Conservation (phyloP, 805 yeast species). For the Torulaspora indica region DNA sequence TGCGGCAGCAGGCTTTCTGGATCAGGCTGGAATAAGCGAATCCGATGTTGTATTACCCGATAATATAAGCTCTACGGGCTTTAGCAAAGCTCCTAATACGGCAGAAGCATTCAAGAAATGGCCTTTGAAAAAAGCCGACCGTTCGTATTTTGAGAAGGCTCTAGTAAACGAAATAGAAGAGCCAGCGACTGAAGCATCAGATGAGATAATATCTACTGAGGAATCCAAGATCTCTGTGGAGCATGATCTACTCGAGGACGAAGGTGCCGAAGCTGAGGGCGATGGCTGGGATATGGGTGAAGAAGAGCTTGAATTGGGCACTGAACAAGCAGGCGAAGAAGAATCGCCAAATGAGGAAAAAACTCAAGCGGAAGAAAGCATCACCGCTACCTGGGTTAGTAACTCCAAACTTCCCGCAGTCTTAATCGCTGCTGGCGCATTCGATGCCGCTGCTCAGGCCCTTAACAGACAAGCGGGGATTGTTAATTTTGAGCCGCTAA, state of each 20-base stretch:
- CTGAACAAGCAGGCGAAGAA: constrained; percentile 49
- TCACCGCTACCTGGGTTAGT: constrained; percentile 76
- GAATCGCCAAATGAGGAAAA: constrained; percentile 34
- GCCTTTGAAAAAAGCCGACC: constrained; percentile 73
- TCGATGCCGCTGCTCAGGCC: constrained; percentile 92
- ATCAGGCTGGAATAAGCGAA: constrained; percentile 61
- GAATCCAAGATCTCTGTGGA: constrained; percentile 33
- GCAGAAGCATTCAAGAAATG: constrained; percentile 53
- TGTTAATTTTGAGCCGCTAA: constrained; percentile 80
- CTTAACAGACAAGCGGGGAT: constrained; percentile 86
- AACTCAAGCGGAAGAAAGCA: constrained; percentile 44
- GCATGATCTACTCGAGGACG: constrained; percentile 42
- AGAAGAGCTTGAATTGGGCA: constrained; percentile 67
- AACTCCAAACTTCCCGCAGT: constrained; percentile 88
- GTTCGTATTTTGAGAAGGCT: constrained; percentile 83
- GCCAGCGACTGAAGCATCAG: constrained; percentile 44
- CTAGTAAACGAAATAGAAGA: constrained; percentile 71
- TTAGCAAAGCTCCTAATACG: constrained; percentile 47
- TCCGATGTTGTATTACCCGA: constrained; percentile 63
- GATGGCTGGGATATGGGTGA: constrained; percentile 82
- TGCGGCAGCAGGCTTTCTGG: constrained; percentile 65
- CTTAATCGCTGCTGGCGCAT: constrained; percentile 92
- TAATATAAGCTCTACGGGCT: constrained; percentile 38
- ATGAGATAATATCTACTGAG: constrained; percentile 25
- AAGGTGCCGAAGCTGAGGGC: constrained; percentile 52